phyloP scores from a whole-genome alignment of 306 rosid species.

The Lotus japonicus region DNA sequence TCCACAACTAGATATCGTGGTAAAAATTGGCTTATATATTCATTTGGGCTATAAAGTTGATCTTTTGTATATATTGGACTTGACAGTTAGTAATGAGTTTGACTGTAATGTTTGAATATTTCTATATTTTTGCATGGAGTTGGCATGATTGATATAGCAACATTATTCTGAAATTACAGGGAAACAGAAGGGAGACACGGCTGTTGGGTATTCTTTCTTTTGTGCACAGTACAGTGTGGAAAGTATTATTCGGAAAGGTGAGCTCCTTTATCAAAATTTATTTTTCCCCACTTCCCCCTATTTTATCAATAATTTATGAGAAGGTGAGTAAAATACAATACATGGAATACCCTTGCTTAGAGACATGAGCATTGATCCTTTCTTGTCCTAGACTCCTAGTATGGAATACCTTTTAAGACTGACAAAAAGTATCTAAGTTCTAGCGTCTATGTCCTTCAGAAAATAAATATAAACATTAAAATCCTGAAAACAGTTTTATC shows the following conservation, averaged over 20 bases:
- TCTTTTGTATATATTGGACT: not conserved
- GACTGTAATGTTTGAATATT: constrained; percentile 1
- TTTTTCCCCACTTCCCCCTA: not conserved
- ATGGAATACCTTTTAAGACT: not conserved
- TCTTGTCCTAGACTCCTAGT: not conserved
- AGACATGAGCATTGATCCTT: not conserved
- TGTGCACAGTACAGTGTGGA: constrained; percentile 98
- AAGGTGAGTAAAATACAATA: constrained; percentile 36
- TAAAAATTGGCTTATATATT: not conserved
- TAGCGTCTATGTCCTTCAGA: not conserved
- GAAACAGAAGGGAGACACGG: constrained; percentile 95
- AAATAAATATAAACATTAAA: not conserved
- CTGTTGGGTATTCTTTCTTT: constrained; percentile 85
- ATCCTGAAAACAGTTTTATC: constrained; percentile 4
- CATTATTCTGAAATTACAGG: constrained; percentile 45
- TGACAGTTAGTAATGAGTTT: not conserved
- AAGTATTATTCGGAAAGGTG: constrained; percentile 95
- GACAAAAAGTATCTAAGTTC: not conserved
- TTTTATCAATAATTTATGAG: not conserved
- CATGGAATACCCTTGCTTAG: constrained; percentile 6
- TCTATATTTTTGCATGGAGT: not conserved
- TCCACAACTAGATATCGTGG: not conserved
- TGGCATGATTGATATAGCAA: constrained; percentile 1
- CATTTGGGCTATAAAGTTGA: not conserved
- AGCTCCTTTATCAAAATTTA: constrained; percentile 5